These are phyloP conservation scores for Alternaria panax DNA, from an alignment of 2,329 filamentous ascomycete genomes.

Conservation along the genomic window DNA sequence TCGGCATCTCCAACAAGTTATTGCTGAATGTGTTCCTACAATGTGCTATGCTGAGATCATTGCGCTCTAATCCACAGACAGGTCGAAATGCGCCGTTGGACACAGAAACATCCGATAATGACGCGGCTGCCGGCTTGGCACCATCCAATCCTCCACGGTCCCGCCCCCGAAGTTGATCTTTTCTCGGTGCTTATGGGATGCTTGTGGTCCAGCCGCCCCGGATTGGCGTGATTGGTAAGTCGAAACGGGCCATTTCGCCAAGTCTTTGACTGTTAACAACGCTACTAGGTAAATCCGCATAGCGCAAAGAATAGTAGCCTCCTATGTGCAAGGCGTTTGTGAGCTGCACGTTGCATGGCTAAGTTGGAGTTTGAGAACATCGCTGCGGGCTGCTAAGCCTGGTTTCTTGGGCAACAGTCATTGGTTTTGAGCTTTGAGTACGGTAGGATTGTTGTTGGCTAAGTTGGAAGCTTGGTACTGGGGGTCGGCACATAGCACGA, in stretches of 20 bases:
- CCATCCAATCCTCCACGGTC: neutral
- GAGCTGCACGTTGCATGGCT: neutral
- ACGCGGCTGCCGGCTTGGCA: neutral
- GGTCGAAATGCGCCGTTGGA: neutral
- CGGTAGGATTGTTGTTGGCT: too few species aligned
- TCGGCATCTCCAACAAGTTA: neutral
- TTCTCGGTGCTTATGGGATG: slow-evolving; percentile 1
- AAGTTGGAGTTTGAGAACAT: too few species aligned
- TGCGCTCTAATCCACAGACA: neutral
- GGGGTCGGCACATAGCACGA: neutral
- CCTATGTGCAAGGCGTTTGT: neutral
- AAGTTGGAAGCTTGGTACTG: neutral
- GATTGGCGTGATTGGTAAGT: neutral
- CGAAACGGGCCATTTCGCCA: slow-evolving; percentile 2
- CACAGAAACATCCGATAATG: slow-evolving; percentile 1
- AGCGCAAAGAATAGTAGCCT: neutral
- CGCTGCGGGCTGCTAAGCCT: too few species aligned
- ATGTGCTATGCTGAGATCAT: neutral
- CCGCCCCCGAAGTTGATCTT: neutral
- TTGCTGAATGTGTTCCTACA: neutral
- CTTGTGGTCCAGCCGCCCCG: neutral
- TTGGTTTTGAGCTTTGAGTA: too few species aligned
- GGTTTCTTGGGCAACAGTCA: too few species aligned
- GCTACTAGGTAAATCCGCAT: neutral
- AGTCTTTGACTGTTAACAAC: neutral